Percentiles rank a stretch among this genome's conserved stretches.
phyloP scores from a whole-genome alignment of 306 rosid genomes.

The Quercus dentata region DNA sequence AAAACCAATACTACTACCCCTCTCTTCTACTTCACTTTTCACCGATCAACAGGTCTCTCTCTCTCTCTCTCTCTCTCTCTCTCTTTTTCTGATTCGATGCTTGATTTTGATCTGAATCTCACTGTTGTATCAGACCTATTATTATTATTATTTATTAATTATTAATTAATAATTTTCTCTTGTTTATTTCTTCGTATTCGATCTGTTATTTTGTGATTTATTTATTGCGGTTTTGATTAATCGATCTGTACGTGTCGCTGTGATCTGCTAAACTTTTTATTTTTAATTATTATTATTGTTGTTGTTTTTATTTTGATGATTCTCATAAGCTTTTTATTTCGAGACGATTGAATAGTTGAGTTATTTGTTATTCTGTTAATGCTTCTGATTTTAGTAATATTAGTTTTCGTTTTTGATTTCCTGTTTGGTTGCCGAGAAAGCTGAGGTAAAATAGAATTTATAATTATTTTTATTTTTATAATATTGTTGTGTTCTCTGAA shows the following conservation, averaged over 20 bases:
- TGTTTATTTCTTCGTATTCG: neutral
- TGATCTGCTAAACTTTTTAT: neutral
- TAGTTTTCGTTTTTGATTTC: neutral
- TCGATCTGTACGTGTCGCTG: conserved; percentile 25
- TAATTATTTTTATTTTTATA: neutral
- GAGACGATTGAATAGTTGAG: neutral
- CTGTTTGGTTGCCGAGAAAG: neutral
- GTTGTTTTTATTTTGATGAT: neutral
- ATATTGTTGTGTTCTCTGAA: neutral
- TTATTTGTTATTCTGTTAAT: neutral
- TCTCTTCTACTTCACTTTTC: conserved; percentile 5
- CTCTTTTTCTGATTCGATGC: neutral
- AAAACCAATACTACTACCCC: neutral
- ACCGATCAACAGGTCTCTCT: conserved; percentile 21
- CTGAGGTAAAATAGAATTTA: neutral
- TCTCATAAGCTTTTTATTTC: neutral
- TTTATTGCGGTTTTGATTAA: neutral
- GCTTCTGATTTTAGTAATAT: neutral
- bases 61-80: neutral
- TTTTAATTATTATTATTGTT: too few species aligned
- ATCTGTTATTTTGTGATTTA: neutral
- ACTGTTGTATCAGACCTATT: neutral
- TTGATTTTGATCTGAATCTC: neutral
- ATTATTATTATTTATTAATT: neutral
- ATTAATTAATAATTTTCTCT: too few species aligned